These are phyloP conservation scores for Climacium dendroides DNA, from an alignment of 225 moss, liverwort and hornwort genomes.

Conservation along the genomic window DNA sequence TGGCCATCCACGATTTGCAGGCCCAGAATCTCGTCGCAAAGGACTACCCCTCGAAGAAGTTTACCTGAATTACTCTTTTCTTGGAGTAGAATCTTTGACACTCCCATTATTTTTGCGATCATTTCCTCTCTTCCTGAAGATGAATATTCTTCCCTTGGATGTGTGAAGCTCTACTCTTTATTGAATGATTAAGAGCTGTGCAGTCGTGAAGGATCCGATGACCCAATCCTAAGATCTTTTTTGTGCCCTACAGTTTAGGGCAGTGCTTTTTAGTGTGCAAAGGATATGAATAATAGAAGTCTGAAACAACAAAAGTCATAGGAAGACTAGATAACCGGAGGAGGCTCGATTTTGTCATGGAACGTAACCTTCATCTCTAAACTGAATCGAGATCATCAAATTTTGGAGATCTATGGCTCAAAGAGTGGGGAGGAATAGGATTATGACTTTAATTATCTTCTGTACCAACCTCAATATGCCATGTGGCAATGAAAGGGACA, in stretches of 20 bases:
- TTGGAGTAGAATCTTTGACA: not conserved
- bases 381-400: not conserved
- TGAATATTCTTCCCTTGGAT: not conserved
- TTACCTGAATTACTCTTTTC: not conserved
- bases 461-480: not conserved
- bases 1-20: not conserved
- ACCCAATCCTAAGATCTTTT: not conserved
- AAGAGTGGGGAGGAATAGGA: not conserved
- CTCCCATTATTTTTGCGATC: not conserved
- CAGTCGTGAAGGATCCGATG: not conserved
- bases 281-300: not conserved
- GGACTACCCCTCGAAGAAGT: not conserved
- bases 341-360: not conserved
- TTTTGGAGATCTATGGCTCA: not conserved
- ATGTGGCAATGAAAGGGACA: not conserved
- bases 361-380: not conserved
- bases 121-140: not conserved
- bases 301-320: not conserved
- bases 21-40: not conserved
- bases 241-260: not conserved
- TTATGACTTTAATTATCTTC: not conserved
- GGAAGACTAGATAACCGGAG: not conserved
- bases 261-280: not conserved
- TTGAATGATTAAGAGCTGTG: not conserved
- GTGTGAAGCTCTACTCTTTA: not conserved